phyloP scores from a whole-genome alignment of 2,329 filamentous ascomycete species.

The Diaporthe sp. region DNA sequence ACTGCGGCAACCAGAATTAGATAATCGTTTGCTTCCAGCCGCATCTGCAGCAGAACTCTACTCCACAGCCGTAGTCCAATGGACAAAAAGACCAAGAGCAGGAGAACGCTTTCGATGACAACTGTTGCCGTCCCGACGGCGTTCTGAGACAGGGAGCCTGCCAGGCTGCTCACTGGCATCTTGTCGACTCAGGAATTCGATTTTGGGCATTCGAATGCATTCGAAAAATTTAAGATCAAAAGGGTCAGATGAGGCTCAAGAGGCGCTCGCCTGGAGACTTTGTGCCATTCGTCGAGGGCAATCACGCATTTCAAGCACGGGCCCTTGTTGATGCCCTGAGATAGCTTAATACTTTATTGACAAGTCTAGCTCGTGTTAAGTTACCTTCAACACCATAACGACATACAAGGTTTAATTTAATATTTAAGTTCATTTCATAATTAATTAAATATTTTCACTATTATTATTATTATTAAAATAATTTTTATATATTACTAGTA shows the following conservation, averaged over 20 bases:
- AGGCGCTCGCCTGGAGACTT: not conserved
- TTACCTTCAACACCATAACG: not conserved
- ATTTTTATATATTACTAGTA: too few relatives aligned
- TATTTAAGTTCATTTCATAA: not conserved
- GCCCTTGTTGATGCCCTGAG: not conserved
- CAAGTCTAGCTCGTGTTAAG: not conserved
- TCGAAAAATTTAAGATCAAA: not conserved
- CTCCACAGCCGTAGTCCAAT: constrained; percentile 6
- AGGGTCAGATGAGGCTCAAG: not conserved
- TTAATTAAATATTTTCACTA: too few relatives aligned
- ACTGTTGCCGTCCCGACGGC: constrained; percentile 9
- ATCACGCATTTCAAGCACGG: not conserved
- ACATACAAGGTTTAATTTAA: not conserved
- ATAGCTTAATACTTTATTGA: not conserved
- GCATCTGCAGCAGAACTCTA: not conserved
- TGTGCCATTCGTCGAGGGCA: not conserved
- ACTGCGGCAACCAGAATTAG: constrained; percentile 1
- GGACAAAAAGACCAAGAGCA: not conserved
- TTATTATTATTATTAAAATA: too few relatives aligned
- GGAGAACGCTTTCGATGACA: constrained; percentile 20
- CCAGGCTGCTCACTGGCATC: constrained; percentile 12
- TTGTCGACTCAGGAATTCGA: not conserved
- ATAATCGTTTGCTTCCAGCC: constrained; percentile 5
- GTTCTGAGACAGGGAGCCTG: constrained; percentile 2
- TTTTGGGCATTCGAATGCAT: not conserved